Evolutionary conservation across 1,284 basidiomycete genomes (phyloP).

Genomic region (Puccinia horiana): DNA sequence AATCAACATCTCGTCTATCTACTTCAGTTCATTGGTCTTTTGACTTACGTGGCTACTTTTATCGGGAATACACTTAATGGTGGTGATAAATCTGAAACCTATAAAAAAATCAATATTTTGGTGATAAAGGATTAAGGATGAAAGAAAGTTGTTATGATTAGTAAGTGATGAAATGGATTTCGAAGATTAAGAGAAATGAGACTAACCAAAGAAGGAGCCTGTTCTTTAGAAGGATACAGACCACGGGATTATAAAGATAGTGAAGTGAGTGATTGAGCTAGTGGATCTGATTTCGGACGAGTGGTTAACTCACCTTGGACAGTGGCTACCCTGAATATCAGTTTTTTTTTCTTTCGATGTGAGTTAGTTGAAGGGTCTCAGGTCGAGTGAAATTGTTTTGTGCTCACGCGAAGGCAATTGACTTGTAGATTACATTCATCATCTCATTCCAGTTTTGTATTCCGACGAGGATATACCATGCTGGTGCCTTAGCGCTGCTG

Average conservation of each 20-base stretch:
- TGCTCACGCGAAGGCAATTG: slow-evolving; percentile 40
- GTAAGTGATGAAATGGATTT: not conserved
- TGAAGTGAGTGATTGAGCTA: not conserved
- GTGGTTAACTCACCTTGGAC: slow-evolving; percentile 32
- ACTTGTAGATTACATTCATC: slow-evolving; percentile 41
- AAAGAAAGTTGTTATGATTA: not conserved
- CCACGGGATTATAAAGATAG: not conserved
- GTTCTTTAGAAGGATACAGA: not conserved
- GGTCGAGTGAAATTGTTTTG: not conserved
- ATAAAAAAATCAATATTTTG: not conserved
- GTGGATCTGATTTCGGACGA: not conserved
- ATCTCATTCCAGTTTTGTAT: slow-evolving; percentile 49
- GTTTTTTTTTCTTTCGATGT: not conserved
- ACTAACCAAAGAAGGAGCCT: slow-evolving; percentile 42
- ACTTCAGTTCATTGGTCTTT: not conserved
- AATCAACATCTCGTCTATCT: not conserved
- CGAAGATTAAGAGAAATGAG: too few relatives aligned
- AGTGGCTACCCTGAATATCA: slow-evolving; percentile 18
- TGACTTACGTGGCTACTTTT: slow-evolving; percentile 41
- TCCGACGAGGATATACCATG: slow-evolving; percentile 47
- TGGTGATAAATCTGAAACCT: slow-evolving; percentile 40
- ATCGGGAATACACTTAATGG: slow-evolving; percentile 20
- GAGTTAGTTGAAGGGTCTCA: not conserved
- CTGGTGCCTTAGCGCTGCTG: slow-evolving; percentile 39
- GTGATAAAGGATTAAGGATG: too few relatives aligned